Evolutionary conservation across 257 asterid genomes (phyloP).

Genomic region (Nicotiana tabacum): DNA sequence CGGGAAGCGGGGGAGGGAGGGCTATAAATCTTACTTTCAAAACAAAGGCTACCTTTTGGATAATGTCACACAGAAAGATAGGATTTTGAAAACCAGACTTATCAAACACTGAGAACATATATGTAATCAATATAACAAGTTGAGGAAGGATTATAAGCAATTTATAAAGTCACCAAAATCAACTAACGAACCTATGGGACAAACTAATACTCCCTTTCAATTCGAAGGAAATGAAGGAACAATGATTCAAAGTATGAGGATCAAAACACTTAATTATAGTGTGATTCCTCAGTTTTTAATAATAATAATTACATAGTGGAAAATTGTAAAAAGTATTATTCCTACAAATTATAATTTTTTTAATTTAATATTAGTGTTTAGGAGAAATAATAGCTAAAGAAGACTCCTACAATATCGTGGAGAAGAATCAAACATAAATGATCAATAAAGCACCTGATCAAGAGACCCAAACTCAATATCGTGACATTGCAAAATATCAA

Average conservation of each 20-base stretch:
- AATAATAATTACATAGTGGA: not conserved
- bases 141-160: not conserved
- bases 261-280: not conserved
- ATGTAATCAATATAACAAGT: not conserved
- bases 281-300: not conserved
- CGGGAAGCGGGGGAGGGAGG: not conserved
- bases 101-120: not conserved
- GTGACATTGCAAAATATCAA: conserved; percentile 88
- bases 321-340: not conserved
- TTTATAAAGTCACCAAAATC: not conserved
- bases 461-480: conserved; percentile 94
- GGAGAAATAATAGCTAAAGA: not conserved
- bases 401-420: not conserved
- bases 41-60: not conserved
- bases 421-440: not conserved
- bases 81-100: not conserved
- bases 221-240: not conserved
- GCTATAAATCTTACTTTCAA: not conserved
- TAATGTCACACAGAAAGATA: not conserved
- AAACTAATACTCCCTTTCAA: not conserved
- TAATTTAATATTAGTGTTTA: not conserved
- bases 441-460: conserved; percentile 59
- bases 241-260: not conserved
- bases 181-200: not conserved
- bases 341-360: not conserved